Percentiles rank a stretch among this genome's conserved stretches.
phyloP scores from a whole-genome alignment of 2,329 filamentous ascomycete genomes.

The Didymella keratinophila region DNA sequence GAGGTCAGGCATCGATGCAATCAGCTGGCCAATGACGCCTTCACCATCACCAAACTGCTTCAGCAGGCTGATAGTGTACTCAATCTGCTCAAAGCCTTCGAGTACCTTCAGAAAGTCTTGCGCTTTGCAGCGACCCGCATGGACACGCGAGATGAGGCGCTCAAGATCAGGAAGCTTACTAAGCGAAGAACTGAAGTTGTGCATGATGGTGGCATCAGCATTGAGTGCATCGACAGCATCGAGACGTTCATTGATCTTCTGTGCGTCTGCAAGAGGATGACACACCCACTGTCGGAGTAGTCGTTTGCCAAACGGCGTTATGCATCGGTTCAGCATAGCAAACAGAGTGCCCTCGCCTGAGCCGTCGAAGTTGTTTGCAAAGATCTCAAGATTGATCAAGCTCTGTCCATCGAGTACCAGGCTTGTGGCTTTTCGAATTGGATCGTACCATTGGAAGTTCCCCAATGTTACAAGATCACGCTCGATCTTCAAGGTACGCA shows the following conservation, averaged over 20 bases:
- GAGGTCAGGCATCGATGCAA: slow-evolving; percentile 86
- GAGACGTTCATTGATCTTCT: slow-evolving; percentile 89
- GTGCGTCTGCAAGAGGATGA: slow-evolving; percentile 86
- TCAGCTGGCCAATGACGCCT: slow-evolving; percentile 83
- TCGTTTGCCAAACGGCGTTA: slow-evolving; percentile 96
- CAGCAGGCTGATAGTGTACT: slow-evolving; percentile 87
- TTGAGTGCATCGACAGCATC: slow-evolving; percentile 95
- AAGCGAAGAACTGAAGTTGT: slow-evolving; percentile 87
- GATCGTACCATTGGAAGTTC: slow-evolving; percentile 91
- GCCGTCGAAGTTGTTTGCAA: slow-evolving; percentile 90
- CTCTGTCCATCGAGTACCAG: slow-evolving; percentile 95
- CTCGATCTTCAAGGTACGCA: slow-evolving; percentile 85
- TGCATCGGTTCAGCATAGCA: slow-evolving; percentile 87
- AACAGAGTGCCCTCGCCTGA: slow-evolving; percentile 87
- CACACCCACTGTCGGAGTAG: slow-evolving; percentile 97
- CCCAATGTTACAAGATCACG: slow-evolving; percentile 84
- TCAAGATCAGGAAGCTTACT: slow-evolving; percentile 94
- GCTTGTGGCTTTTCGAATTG: slow-evolving; percentile 88
- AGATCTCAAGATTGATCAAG: slow-evolving; percentile 96
- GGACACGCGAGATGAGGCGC: slow-evolving; percentile 89
- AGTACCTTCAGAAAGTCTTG: slow-evolving; percentile 94
- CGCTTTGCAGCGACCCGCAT: slow-evolving; percentile 87
- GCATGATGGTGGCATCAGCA: slow-evolving; percentile 78
- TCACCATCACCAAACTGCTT: slow-evolving; percentile 76
- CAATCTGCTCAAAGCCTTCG: slow-evolving; percentile 97